Evolutionary conservation across 805 yeast species (phyloP), one percentile per base, ranked within the genome.

Genomic region (Candida suzukii): DNA sequence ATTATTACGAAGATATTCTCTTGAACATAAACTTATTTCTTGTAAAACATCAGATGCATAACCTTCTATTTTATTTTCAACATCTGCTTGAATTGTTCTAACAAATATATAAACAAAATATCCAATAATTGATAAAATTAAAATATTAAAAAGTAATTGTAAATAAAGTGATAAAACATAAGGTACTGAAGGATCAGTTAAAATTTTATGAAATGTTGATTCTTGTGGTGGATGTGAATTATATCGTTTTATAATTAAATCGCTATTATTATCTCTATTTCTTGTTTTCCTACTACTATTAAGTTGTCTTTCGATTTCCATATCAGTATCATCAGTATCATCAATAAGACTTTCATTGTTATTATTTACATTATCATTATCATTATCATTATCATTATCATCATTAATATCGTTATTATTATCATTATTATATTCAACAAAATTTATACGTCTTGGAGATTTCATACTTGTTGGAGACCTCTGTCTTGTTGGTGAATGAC

Each of bases 1-100:
- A 48, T 80, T 75, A 60, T 91, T 90, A 24, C 79, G 60, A 13
- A 72, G 58, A 54, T 83, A 91, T 42, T 85, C 81, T 29, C 80
- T 66, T 7, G 82, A 67, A 60, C 99, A 91, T 25, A 66, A 45
- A 13, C 80, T 72, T 38, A 86, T 84, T 50, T 81, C 84, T 41
- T 75, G 76, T 13, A 77, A 56, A 0, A 79, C 75, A 28, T 80
- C 81, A 6, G 73, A 58, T 0, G 82, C 72, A 48, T 81, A 76
- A 25, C 75, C 70, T 37, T 80, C 82, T 10, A 88, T 70, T 53
- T 83, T 84, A 45, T 70, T 71, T 45, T 79, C 76, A 14, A 91
- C 86, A 58, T 91, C 99, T 2, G 39, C 39, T 20, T 29, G 39
- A 20, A 87, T 71, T 10, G 87, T 78, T 4, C 64, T 54, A 8